phyloP scores from a whole-genome alignment of 108 stramenopile species.

The Cyclotella cryptica region DNA sequence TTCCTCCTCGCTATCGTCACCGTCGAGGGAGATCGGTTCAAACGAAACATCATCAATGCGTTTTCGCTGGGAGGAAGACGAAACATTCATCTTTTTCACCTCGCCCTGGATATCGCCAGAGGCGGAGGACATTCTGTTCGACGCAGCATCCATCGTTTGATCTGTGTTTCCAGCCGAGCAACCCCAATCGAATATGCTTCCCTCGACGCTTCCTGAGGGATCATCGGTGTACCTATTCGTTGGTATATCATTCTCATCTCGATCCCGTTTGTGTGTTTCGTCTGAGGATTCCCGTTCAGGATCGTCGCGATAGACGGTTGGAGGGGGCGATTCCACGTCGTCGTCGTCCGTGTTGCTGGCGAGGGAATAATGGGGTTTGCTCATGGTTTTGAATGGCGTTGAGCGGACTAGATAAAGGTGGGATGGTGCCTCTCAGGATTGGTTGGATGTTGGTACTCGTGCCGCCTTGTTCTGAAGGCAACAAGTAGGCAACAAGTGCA shows the following conservation, averaged over 20 bases:
- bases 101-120: neutral
- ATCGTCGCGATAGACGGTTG: neutral
- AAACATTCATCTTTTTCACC: neutral
- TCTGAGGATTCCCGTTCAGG: too few species aligned
- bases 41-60: constrained; percentile 16
- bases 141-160: neutral
- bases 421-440: too few species aligned
- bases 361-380: too few species aligned
- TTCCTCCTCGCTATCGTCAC: constrained; percentile 7
- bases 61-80: neutral
- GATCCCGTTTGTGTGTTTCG: neutral
- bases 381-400: too few species aligned
- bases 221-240: neutral
- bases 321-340: too few species aligned
- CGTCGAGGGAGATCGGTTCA: constrained; percentile 26
- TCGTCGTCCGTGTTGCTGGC: too few species aligned
- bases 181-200: constrained; percentile 26
- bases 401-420: too few species aligned
- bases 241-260: too few species aligned
- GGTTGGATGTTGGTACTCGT: too few species aligned
- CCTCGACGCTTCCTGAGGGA: neutral
- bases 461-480: too few species aligned
- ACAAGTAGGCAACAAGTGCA: too few species aligned
- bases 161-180: neutral
- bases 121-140: neutral